phyloP scores from a whole-genome alignment of 2,329 filamentous ascomycete species.

The Penicillium sumatraense region DNA sequence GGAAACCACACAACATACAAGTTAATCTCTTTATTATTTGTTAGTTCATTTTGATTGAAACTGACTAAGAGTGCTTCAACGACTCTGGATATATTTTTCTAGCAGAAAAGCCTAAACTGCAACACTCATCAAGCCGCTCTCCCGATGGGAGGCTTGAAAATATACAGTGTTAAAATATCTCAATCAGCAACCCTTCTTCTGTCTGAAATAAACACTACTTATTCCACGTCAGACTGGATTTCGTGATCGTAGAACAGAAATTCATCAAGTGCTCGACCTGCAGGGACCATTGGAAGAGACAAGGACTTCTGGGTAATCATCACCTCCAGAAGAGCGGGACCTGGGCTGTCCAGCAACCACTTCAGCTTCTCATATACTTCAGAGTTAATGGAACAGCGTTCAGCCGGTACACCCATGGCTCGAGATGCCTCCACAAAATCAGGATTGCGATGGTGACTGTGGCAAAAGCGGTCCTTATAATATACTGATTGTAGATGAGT shows the following conservation, averaged over 20 bases:
- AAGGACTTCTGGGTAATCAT: slow-evolving; percentile 76
- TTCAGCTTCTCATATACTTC: slow-evolving; percentile 78
- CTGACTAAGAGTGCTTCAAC: too few species aligned
- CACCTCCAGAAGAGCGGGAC: slow-evolving; percentile 88
- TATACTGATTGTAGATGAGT: slow-evolving; percentile 86
- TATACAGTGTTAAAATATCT: not conserved
- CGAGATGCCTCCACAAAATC: slow-evolving; percentile 93
- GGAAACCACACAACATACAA: too few species aligned
- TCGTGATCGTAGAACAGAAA: slow-evolving; percentile 78
- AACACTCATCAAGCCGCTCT: too few species aligned
- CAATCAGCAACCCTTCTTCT: not conserved
- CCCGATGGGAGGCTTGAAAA: not conserved
- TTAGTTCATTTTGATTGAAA: too few species aligned
- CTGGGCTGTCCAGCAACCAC: slow-evolving; percentile 75
- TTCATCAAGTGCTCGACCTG: slow-evolving; percentile 84
- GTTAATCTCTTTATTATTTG: too few species aligned
- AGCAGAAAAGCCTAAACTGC: too few species aligned
- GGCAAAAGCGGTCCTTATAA: slow-evolving; percentile 88
- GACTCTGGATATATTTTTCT: too few species aligned
- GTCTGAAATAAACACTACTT: not conserved
- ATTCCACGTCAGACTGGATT: not conserved
- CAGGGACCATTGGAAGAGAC: slow-evolving; percentile 96
- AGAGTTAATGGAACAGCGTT: slow-evolving; percentile 72
- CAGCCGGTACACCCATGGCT: slow-evolving; percentile 82
- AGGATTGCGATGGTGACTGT: slow-evolving; percentile 94